phyloP scores from a whole-genome alignment of 1,284 basidiomycete species.

The Sphagnurus paluster region DNA sequence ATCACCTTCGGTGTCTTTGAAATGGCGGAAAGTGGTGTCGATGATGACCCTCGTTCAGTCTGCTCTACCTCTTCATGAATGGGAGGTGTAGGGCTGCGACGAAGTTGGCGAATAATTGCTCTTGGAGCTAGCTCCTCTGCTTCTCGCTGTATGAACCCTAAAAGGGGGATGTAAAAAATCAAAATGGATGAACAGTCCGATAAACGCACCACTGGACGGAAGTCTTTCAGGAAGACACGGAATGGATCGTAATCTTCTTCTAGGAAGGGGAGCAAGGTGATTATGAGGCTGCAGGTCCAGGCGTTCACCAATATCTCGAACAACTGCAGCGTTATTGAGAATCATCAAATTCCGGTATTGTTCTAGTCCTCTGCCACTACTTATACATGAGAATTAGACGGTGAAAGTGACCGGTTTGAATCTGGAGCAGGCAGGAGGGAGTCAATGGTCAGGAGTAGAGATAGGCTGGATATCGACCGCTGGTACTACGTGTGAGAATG shows the following conservation, averaged over 20 bases:
- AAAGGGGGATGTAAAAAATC: constrained; percentile 20
- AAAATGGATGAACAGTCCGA: constrained; percentile 3
- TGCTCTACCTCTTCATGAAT: constrained; percentile 14
- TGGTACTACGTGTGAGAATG: too few species aligned
- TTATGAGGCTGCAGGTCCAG: constrained; percentile 25
- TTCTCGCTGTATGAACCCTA: constrained; percentile 71
- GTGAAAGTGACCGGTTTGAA: not conserved
- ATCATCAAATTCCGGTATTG: constrained; percentile 21
- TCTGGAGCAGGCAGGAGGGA: not conserved
- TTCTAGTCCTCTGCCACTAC: constrained; percentile 7
- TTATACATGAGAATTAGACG: constrained; percentile 15
- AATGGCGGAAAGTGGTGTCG: constrained; percentile 23
- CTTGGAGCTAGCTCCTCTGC: constrained; percentile 55
- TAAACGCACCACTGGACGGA: constrained; percentile 56
- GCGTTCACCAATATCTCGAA: constrained; percentile 39
- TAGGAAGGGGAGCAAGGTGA: constrained; percentile 19
- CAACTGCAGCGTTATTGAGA: constrained; percentile 57
- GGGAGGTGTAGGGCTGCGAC: constrained; percentile 22
- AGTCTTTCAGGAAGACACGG: constrained; percentile 68
- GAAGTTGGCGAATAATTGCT: constrained; percentile 42
- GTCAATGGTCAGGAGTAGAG: not conserved
- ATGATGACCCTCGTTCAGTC: constrained; percentile 28
- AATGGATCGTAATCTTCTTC: constrained; percentile 44
- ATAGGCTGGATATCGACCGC: too few species aligned
- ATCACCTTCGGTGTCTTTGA: constrained; percentile 9